Evolutionary conservation across 805 yeast species (phyloP), one percentile per base, ranked within the genome.

Genomic region (Wickerhamomyces chambardii): DNA sequence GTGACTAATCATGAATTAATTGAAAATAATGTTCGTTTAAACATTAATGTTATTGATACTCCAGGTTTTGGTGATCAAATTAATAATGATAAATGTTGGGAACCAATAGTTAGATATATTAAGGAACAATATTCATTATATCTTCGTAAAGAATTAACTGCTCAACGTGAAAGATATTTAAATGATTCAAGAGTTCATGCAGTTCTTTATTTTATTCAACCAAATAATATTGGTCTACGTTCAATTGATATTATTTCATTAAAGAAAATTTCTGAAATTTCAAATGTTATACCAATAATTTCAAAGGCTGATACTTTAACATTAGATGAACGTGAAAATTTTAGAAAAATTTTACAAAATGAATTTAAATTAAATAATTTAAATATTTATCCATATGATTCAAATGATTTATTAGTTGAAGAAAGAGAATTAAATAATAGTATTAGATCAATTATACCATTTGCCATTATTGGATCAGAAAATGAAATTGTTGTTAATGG

Each of bases 11-110:
- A 81, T 42, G 68, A 72, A 15, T 68, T 92, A 44, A 61, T 76
- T 38, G 98, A 92, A 61, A 87, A 86, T 57, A 84, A 83, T 45
- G 97, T 92, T 38, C 77, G 79, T 42, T 74, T 92, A 56, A 81
- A 81, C 50, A 65, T 92, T 44, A 89, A 86, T 50, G 78, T 92
- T 37, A 84, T 92, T 54, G 98, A 92, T 57, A 92, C 98, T 4
- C 97, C 97, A 16, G 97, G 97, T 14, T 92, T 86, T 66, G 97
- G 96, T 28, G 98, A 92, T 67, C 95, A 84, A 63, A 83, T 92
- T 46, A 84, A 87, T 64, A 89, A 89, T 61, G 94, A 84, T 51
- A 84, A 82, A 61, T 87, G 95, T 61, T 90, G 97, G 96, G 97
- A 89, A 50, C 96, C 96, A 35, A 78, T 89, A 43, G 80, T 89